Conservation (phyloP, 208 protist species). For the Leishmania amazonensis region DNA sequence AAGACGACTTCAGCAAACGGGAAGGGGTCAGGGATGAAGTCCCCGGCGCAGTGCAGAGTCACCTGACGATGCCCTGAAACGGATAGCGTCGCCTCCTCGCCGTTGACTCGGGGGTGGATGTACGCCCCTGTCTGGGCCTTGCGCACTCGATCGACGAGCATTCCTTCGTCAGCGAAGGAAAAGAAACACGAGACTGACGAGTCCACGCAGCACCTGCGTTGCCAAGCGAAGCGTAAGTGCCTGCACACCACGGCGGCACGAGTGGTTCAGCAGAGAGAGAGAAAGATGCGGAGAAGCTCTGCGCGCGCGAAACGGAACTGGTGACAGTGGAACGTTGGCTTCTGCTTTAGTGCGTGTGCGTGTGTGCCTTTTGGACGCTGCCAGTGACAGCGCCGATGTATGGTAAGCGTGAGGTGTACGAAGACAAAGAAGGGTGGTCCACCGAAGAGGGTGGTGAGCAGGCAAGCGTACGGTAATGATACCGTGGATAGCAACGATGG, state of each 20-base stretch:
- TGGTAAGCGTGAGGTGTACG: not conserved
- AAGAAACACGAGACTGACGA: not conserved
- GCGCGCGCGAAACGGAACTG: not conserved
- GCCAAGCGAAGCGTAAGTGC: not conserved
- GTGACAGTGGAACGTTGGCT: not conserved
- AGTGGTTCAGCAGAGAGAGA: not conserved
- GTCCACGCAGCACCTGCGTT: not conserved
- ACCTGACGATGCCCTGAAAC: slow-evolving; percentile 10
- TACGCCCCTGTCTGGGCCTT: slow-evolving; percentile 18
- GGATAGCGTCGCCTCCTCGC: slow-evolving; percentile 10
- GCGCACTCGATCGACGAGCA: slow-evolving; percentile 19
- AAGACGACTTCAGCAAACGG: slow-evolving; percentile 12
- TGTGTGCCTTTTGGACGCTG: not conserved
- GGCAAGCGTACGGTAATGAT: not conserved
- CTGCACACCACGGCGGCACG: not conserved
- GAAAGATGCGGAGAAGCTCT: not conserved
- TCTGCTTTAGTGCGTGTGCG: not conserved
- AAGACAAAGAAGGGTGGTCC: not conserved
- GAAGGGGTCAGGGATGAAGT: slow-evolving; percentile 10
- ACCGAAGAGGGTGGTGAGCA: not conserved
- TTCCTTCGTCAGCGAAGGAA: not conserved
- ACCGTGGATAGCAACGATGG: not conserved
- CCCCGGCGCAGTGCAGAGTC: slow-evolving; percentile 26
- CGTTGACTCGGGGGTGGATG: slow-evolving; percentile 1
- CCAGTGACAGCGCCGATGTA: not conserved